Evolutionary conservation across 192 early-diverging fungal genomes (phyloP).

Genomic region (Allomyces macrogynus): DNA sequence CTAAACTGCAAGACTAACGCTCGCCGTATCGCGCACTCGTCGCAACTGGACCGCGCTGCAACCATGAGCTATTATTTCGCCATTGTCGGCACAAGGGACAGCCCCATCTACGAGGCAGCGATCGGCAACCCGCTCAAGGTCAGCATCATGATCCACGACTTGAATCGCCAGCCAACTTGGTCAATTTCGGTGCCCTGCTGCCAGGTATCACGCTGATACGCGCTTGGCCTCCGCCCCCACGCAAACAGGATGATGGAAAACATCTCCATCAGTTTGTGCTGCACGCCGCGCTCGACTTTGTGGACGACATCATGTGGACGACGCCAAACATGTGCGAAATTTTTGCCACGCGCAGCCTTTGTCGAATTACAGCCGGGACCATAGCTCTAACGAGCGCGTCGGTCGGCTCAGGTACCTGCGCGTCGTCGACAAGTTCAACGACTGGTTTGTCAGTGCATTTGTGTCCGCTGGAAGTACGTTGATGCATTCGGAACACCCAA

Average conservation of each 20-base stretch:
- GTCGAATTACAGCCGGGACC: background rate
- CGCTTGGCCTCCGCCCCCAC: constrained; percentile 5
- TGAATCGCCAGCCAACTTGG: constrained; percentile 7
- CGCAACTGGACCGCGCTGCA: too few relatives aligned
- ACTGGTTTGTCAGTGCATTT: constrained; percentile 77
- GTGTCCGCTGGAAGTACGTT: constrained; percentile 63
- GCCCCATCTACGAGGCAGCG: constrained; percentile 89
- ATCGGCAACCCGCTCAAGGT: constrained; percentile 26
- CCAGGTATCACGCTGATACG: background rate
- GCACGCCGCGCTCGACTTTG: constrained; percentile 87
- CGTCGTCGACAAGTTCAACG: constrained; percentile 85
- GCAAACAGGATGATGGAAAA: constrained; percentile 51
- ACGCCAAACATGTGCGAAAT: constrained; percentile 18
- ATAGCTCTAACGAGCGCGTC: background rate
- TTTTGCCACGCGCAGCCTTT: background rate
- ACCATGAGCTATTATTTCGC: constrained; percentile 55
- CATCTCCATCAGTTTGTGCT: constrained; percentile 94
- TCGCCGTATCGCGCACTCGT: too few relatives aligned
- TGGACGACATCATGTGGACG: constrained; percentile 84
- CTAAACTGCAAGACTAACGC: too few relatives aligned
- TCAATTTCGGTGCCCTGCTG: background rate
- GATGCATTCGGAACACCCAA: background rate
- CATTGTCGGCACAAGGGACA: constrained; percentile 84
- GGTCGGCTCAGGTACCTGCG: constrained; percentile 57
- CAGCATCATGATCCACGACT: constrained; percentile 5